These are phyloP conservation scores for Suillus decipiens DNA, from an alignment of 768 basidiomycete species.

Conservation along the genomic window DNA sequence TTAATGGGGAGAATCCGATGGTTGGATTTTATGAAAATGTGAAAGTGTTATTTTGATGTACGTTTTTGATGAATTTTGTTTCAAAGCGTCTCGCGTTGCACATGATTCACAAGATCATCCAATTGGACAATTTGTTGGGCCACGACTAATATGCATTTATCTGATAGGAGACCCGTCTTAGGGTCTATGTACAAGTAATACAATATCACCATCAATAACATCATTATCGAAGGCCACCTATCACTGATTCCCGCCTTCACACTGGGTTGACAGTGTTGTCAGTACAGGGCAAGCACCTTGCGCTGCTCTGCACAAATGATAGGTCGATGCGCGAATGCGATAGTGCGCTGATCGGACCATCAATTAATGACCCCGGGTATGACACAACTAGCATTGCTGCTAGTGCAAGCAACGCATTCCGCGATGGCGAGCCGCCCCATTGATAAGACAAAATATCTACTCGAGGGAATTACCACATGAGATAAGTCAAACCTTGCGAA, in stretches of 20 bases:
- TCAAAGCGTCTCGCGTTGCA: neutral
- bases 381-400: neutral
- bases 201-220: neutral
- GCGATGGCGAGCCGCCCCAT: neutral
- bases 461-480: neutral
- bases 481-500: neutral
- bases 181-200: neutral
- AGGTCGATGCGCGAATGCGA: neutral
- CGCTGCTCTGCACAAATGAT: neutral
- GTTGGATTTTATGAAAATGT: constrained; percentile 91
- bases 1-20: constrained; percentile 87
- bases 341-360: neutral
- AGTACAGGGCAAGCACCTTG: neutral
- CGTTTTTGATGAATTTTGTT: neutral
- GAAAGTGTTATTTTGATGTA: constrained; percentile 78
- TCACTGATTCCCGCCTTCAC: neutral
- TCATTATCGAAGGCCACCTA: neutral
- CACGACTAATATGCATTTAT: neutral
- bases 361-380: neutral
- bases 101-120: neutral
- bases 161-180: neutral
- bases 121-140: neutral
- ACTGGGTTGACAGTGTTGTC: neutral
- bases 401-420: neutral
- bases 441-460: neutral